Evolutionary conservation across 2,329 filamentous ascomycete genomes (phyloP).

Genomic region (Exophiala spinifera): DNA sequence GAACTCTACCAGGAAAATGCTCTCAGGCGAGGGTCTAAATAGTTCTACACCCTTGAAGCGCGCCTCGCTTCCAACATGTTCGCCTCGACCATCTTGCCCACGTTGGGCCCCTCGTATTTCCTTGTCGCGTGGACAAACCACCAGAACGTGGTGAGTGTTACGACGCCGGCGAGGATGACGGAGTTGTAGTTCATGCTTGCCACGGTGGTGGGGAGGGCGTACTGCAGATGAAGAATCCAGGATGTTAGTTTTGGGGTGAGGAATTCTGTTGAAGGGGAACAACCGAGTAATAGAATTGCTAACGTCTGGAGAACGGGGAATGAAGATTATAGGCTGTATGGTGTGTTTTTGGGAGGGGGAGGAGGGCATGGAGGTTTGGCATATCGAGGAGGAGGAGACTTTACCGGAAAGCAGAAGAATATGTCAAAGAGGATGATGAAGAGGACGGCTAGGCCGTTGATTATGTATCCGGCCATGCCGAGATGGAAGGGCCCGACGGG

Average conservation of each 20-base stretch:
- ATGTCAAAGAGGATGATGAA: constrained; percentile 56
- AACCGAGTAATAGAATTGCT: no score
- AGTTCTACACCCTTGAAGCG: background rate
- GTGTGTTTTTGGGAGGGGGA: no score
- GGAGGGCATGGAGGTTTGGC: background rate
- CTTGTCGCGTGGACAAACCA: constrained; percentile 30
- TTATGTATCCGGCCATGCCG: constrained; percentile 43
- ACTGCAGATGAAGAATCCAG: constrained; percentile 16
- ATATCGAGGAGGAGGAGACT: background rate
- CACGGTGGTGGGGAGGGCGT: constrained; percentile 44
- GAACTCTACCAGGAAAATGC: no score
- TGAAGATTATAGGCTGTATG: no score
- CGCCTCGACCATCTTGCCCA: constrained; percentile 8
- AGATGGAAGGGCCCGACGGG: constrained; percentile 52
- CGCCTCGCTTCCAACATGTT: constrained; percentile 4
- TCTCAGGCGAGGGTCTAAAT: no score
- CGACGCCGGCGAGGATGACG: constrained; percentile 38
- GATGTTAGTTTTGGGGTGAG: background rate
- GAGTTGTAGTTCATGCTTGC: constrained; percentile 54
- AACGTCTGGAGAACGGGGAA: no score
- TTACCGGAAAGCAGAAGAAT: constrained; percentile 59
- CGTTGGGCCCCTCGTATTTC: constrained; percentile 23
- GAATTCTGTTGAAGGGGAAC: no score
- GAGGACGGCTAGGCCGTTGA: constrained; percentile 51
- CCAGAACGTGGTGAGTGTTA: constrained; percentile 41